phyloP scores from a whole-genome alignment of 805 yeast species.

The Kuraishia floccosa region DNA sequence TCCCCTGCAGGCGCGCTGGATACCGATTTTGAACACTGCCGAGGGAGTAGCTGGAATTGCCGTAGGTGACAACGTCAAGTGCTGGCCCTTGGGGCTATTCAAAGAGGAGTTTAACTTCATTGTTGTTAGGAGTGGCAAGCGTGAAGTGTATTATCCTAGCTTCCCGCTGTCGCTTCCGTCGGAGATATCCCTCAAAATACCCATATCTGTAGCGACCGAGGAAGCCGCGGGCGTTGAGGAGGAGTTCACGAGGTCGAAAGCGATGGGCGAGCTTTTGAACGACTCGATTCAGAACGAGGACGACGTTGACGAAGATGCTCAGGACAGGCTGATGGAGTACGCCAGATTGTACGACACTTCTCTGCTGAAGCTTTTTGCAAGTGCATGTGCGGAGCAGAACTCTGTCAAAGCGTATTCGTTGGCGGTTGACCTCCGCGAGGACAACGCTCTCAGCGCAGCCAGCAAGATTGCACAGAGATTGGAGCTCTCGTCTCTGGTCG shows the following conservation, averaged over 20 bases:
- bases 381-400: conserved; percentile 58
- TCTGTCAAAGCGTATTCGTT: conserved; percentile 58
- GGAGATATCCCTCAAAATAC: conserved; percentile 62
- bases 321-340: conserved; percentile 40
- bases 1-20: conserved; percentile 71
- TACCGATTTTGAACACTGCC: conserved; percentile 63
- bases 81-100: conserved; percentile 83
- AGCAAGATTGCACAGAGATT: conserved; percentile 72
- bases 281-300: conserved; percentile 38
- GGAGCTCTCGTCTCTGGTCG: conserved; percentile 39
- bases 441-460: conserved; percentile 77
- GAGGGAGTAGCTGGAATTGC: conserved; percentile 39
- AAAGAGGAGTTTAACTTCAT: conserved; percentile 64
- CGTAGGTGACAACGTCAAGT: conserved; percentile 48
- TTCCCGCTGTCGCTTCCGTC: conserved; percentile 81
- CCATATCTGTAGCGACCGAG: conserved; percentile 27
- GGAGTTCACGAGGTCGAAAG: conserved; percentile 44
- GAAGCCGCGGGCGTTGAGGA: conserved; percentile 43
- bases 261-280: conserved; percentile 48
- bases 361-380: conserved; percentile 63
- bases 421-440: conserved; percentile 59
- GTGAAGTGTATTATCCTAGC: conserved; percentile 44
- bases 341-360: conserved; percentile 63
- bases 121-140: conserved; percentile 50
- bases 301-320: conserved; percentile 20